phyloP scores from a whole-genome alignment of 2,329 filamentous ascomycete genomes.

The Penicillium vulpinum region DNA sequence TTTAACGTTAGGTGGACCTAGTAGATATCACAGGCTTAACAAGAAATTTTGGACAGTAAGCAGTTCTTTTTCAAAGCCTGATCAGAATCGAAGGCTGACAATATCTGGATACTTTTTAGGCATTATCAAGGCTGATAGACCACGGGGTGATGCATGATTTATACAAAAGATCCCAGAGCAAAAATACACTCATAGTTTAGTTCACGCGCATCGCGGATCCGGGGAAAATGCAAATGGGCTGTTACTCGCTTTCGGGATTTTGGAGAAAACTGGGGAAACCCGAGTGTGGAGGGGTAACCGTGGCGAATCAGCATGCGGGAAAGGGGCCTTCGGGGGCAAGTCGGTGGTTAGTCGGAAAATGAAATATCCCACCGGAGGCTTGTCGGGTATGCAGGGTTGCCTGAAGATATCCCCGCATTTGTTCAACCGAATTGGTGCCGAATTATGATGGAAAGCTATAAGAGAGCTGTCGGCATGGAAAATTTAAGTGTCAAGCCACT shows the following conservation, averaged over 20 bases:
- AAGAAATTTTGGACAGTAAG: not conserved
- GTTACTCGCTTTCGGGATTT: constrained; percentile 1
- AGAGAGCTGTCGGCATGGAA: not conserved
- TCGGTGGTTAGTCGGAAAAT: constrained; percentile 14
- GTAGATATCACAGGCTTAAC: not conserved
- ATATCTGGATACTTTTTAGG: not conserved
- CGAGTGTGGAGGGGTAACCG: constrained; percentile 2
- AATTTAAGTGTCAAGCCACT: not conserved
- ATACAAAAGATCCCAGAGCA: not conserved
- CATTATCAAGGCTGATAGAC: not conserved
- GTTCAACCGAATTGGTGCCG: constrained; percentile 6
- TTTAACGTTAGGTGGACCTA: not conserved
- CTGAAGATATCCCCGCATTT: not conserved
- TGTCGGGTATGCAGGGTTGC: not conserved
- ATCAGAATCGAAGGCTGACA: not conserved
- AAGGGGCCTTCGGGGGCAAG: constrained; percentile 10
- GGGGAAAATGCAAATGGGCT: constrained; percentile 7
- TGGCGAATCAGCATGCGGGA: constrained; percentile 1
- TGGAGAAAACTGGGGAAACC: constrained; percentile 14
- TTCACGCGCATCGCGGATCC: constrained; percentile 5
- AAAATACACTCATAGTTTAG: not conserved
- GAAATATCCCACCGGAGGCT: not conserved
- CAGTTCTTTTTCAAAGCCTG: not conserved
- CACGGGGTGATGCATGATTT: constrained; percentile 1
- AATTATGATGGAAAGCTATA: not conserved